phyloP scores from a whole-genome alignment of 148 eudicot genomes.

The Rhododendron simsii region DNA sequence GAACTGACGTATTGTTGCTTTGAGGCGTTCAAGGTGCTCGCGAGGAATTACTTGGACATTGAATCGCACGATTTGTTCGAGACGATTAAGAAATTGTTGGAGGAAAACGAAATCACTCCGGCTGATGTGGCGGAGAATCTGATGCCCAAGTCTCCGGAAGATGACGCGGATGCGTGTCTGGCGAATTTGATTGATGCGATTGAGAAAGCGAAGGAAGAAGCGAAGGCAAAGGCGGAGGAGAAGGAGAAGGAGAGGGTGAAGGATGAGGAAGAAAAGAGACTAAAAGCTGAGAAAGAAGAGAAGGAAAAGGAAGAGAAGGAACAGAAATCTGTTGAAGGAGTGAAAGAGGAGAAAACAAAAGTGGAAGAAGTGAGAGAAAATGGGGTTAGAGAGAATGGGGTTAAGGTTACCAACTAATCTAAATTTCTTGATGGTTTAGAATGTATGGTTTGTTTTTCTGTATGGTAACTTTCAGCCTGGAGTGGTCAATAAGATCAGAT shows the following conservation, averaged over 20 bases:
- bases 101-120: conserved; percentile 37
- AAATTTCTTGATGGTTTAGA: background rate
- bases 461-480: background rate
- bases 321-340: background rate
- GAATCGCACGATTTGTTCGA: conserved; percentile 35
- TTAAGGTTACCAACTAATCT: background rate
- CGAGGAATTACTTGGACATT: conserved; percentile 32
- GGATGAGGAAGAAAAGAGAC: background rate
- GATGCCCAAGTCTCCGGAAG: conserved; percentile 35
- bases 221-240: conserved; percentile 14
- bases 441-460: background rate
- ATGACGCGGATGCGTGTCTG: conserved; percentile 22
- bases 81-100: conserved; percentile 20
- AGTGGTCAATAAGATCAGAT: background rate
- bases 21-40: conserved; percentile 48
- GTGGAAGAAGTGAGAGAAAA: conserved; percentile 4
- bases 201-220: conserved; percentile 28
- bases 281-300: conserved; percentile 2
- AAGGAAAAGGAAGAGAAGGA: background rate
- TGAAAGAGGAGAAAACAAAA: background rate
- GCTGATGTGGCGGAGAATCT: conserved; percentile 58
- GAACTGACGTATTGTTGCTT: conserved; percentile 43
- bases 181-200: conserved; percentile 25
- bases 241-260: conserved; percentile 1
- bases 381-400: background rate